These are phyloP conservation scores for Bacidia gigantensis DNA, from an alignment of 495 filamentous ascomycete genomes.

Conservation along the genomic window DNA sequence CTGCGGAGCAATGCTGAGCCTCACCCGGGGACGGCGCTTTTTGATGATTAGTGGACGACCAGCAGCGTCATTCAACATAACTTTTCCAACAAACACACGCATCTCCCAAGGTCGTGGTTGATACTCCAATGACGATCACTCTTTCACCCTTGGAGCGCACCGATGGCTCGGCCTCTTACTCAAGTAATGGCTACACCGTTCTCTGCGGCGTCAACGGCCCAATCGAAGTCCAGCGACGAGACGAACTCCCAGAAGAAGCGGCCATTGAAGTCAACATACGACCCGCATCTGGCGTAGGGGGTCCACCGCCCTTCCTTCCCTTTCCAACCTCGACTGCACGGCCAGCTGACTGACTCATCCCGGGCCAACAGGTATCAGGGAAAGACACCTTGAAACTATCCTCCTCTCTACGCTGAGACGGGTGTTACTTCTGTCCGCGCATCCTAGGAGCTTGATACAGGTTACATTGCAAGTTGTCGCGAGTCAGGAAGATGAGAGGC, in stretches of 20 bases:
- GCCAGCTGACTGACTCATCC: constrained; percentile 25
- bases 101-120: too few relatives aligned
- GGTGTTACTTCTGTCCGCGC: constrained; percentile 52
- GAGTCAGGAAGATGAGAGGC: constrained; percentile 40
- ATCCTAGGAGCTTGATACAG: constrained; percentile 56
- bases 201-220: constrained; percentile 82
- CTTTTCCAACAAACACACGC: too few relatives aligned
- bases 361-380: constrained; percentile 46
- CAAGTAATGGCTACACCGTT: constrained; percentile 63
- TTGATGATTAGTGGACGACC: too few relatives aligned
- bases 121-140: not conserved
- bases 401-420: constrained; percentile 52
- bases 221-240: constrained; percentile 75
- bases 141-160: constrained; percentile 52
- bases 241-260: constrained; percentile 81
- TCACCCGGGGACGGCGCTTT: too few relatives aligned
- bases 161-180: constrained; percentile 80
- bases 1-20: not conserved
- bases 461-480: constrained; percentile 50
- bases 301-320: constrained; percentile 39
- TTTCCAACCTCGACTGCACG: constrained; percentile 21
- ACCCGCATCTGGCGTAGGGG: constrained; percentile 70
- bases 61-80: too few relatives aligned
- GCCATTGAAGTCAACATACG: constrained; percentile 81
- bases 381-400: constrained; percentile 60